Conservation (phyloP, 169 alveolate genomes). For the Cryptosporidium sp. region DNA sequence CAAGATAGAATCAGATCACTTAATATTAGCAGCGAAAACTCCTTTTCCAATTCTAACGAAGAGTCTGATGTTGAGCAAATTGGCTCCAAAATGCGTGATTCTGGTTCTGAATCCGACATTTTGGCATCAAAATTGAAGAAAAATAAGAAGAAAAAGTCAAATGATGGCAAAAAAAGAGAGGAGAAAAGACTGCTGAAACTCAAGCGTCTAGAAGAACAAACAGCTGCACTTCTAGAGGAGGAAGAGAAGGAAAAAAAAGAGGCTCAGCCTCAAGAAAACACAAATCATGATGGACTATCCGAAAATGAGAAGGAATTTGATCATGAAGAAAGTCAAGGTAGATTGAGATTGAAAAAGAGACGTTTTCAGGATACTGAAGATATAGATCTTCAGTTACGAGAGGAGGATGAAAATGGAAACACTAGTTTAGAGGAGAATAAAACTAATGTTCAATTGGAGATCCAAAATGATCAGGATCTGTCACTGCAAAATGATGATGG, state of each 20-base stretch:
- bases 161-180: neutral
- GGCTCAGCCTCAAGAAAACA: neutral
- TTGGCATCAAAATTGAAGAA: neutral
- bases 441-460: neutral
- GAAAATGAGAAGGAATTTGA: neutral
- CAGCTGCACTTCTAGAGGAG: slow-evolving; percentile 19
- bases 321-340: neutral
- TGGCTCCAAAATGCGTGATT: neutral
- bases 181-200: slow-evolving; percentile 43
- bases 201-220: slow-evolving; percentile 49
- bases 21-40: neutral
- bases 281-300: neutral
- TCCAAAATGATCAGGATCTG: neutral
- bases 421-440: neutral
- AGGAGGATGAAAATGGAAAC: neutral
- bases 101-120: neutral
- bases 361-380: slow-evolving; percentile 18
- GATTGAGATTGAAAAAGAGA: slow-evolving; percentile 39
- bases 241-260: neutral
- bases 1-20: neutral
- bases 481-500: neutral
- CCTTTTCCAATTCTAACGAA: neutral
- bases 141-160: neutral
- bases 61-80: neutral
- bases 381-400: neutral